A percentile compares a stretch with the other conserved stretches of the same genome.
These are phyloP conservation scores for Lonicera japonica DNA, from an alignment of 129 eudicot genomes.

Conservation along the genomic window DNA sequence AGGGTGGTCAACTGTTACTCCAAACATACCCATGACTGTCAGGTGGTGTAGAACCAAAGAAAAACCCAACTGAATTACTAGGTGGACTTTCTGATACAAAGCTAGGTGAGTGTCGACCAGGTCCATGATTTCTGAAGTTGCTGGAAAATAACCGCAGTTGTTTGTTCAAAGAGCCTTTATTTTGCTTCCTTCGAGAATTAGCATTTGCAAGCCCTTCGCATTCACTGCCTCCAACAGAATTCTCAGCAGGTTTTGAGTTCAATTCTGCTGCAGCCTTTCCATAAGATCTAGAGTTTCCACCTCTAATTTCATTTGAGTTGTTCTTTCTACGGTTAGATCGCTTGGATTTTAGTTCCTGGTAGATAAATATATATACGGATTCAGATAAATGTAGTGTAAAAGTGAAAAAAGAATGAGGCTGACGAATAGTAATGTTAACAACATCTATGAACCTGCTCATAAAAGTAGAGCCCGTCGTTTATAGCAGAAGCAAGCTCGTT, in stretches of 20 bases:
- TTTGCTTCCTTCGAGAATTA: slow-evolving; percentile 59
- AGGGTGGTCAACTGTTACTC: not conserved
- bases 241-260: slow-evolving; percentile 24
- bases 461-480: slow-evolving; percentile 83
- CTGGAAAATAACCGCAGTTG: slow-evolving; percentile 55
- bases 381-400: not conserved
- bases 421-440: not conserved
- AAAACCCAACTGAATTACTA: slow-evolving; percentile 81
- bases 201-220: slow-evolving; percentile 44
- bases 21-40: slow-evolving; percentile 69
- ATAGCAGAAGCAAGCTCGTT: slow-evolving; percentile 86
- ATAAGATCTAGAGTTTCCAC: slow-evolving; percentile 39
- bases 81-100: slow-evolving; percentile 85
- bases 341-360: slow-evolving; percentile 66
- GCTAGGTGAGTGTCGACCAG: slow-evolving; percentile 27
- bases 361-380: not conserved
- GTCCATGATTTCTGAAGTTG: slow-evolving; percentile 49
- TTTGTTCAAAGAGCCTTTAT: slow-evolving; percentile 49
- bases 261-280: slow-evolving; percentile 19
- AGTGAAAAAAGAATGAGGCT: not conserved
- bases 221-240: slow-evolving; percentile 23
- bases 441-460: slow-evolving; percentile 67
- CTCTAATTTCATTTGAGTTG: slow-evolving; percentile 36
- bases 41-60: slow-evolving; percentile 96
- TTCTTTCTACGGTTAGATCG: slow-evolving; percentile 43